These are phyloP conservation scores for Rubia tinctorum DNA, from an alignment of 305 asterid genomes.

Conservation along the genomic window DNA sequence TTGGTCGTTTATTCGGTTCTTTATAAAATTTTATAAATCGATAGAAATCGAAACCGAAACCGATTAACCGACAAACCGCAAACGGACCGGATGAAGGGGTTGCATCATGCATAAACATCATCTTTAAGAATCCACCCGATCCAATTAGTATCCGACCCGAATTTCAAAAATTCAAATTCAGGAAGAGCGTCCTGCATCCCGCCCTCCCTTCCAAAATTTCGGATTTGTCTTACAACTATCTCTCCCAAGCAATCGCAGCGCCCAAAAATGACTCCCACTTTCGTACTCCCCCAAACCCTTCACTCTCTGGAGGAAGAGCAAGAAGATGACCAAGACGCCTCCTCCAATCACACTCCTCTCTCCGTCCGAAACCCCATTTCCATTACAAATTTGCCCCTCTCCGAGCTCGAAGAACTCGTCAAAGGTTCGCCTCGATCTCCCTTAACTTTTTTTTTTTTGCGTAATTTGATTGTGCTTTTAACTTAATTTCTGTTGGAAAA, in stretches of 20 bases:
- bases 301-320: conserved; percentile 69
- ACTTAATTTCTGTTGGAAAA: not conserved
- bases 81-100: too few relatives aligned
- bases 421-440: conserved; percentile 47
- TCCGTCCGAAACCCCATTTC: conserved; percentile 41
- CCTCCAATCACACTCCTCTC: conserved; percentile 36
- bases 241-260: not conserved
- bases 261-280: conserved; percentile 55
- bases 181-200: not conserved
- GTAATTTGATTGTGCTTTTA: not conserved
- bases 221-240: not conserved
- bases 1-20: too few relatives aligned
- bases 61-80: too few relatives aligned
- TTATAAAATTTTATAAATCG: too few relatives aligned
- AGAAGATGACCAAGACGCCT: conserved; percentile 39
- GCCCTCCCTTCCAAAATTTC: not conserved
- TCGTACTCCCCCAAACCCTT: conserved; percentile 66
- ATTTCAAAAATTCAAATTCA: not conserved
- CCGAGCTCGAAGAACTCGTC: conserved; percentile 83
- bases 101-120: too few relatives aligned
- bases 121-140: too few relatives aligned
- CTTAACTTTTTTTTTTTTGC: not conserved
- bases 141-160: too few relatives aligned
- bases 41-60: too few relatives aligned
- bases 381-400: conserved; percentile 44